Conservation (phyloP, 1,139 yeast genomes). For the Protomyces pachydermus region DNA sequence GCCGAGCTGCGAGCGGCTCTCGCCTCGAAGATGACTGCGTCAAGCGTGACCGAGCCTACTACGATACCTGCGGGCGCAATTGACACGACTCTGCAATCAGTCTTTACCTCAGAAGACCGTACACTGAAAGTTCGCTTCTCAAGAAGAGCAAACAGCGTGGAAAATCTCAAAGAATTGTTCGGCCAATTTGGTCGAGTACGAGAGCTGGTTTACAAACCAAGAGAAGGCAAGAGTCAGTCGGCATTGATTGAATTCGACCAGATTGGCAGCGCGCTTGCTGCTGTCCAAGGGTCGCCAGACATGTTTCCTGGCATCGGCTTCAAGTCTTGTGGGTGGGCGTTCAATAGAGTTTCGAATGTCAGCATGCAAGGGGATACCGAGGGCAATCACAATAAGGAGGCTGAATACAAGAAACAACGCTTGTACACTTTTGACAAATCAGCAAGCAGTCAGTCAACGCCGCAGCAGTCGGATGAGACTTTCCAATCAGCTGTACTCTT, state of each 20-base stretch:
- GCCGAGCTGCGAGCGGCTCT: not conserved
- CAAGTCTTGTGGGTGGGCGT: not conserved
- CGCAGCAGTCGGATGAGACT: not conserved
- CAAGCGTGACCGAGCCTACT: not conserved
- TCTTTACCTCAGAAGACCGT: conserved; percentile 12
- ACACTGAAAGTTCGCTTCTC: conserved; percentile 29
- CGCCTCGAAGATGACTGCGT: not conserved
- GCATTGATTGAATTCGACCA: not conserved
- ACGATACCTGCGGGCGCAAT: not conserved
- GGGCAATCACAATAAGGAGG: too few relatives aligned
- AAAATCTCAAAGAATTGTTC: conserved; percentile 13
- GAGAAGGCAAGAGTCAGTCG: not conserved
- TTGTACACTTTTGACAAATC: not conserved
- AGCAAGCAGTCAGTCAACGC: not conserved
- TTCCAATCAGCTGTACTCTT: not conserved
- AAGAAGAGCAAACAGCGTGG: not conserved
- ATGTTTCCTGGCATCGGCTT: not conserved
- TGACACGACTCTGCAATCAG: not conserved
- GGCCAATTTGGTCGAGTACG: conserved; percentile 23
- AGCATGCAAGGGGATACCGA: too few relatives aligned
- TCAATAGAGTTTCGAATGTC: not conserved
- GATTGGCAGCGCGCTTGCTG: not conserved
- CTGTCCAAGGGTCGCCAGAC: not conserved
- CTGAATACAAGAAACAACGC: too few relatives aligned
- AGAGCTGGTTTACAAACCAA: conserved; percentile 9